Evolutionary conservation across 495 filamentous ascomycete species (phyloP), one percentile per base, ranked within the genome.

Genomic region (Penicillium pancosmium): DNA sequence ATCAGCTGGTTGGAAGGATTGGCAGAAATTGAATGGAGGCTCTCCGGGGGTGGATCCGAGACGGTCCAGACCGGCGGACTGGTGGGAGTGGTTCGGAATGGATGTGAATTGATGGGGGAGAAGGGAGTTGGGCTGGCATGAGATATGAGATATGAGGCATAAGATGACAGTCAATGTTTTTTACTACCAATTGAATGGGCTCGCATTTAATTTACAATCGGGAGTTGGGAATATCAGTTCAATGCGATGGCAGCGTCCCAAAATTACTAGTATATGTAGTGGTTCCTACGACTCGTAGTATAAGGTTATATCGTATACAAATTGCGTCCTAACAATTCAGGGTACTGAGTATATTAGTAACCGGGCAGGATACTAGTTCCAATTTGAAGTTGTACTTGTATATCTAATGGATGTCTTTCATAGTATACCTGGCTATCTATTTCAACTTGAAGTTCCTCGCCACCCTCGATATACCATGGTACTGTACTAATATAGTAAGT

Each of bases 1-100:
- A 88, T 97, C 43, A 84, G 86, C 11, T 98, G 94, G 94, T 74
- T 98, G 52, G 91, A 96, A 56, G 91, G 92, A 4, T 74, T 98
- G 47, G 92, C 93, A 0, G 93, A 97, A 62, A 86, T 98, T 31
- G 94, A 98, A 76, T 94, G 91, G 75, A 80, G 94, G 53, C 77
- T 98, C 6, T 90, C 92, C 55, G 90, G 91, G 19, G 94, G 94
- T 13, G 95, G 91, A 3, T 88, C 85, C n/a, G 94, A 98, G 77
- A 73, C 74, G 11, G 83, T 98, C 52, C 94, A 98, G 80, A 97
- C 93, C 1, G 93, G 94, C 5, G 94, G 91, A 0, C 73, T 97
- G 50, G 91, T 97, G 2, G 94, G 95, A 0, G 91, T 95, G 7
- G 82, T 98, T 36, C 86, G 94, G 63, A 88, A 86, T 62, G 94